Base-by-base conservation (phyloP, 1,284 basidiomycete species). In the Moesziomyces antarcticus region DNA sequence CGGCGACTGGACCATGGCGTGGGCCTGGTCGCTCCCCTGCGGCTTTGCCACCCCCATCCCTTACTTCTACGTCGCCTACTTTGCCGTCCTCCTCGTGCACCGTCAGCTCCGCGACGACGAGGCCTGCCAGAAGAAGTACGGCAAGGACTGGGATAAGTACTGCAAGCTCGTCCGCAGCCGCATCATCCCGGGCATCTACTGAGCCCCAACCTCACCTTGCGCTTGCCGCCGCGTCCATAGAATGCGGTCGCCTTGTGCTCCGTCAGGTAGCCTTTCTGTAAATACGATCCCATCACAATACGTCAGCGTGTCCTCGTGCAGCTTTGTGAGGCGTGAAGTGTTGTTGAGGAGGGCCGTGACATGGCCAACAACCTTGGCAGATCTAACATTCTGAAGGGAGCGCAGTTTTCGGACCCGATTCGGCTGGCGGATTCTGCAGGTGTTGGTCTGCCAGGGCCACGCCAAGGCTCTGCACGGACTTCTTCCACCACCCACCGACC, bases 11-110 rank as follows among this genome's bases (percentile, higher is more conserved):
- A 85, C 95, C 72, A 96, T 96, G 94, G 91, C 89, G n/a, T 85
- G 93, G 59, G 90, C 91, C 0, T 99, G 96, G 95, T 97, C 91
- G 76, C 88, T 99, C 16, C 93, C 97, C 0, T 96, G 93, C 1
- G 94, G 93, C 9, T 94, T 97, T 85, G 86, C 89, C 49, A 94
- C 93, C 0, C 95, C 95, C 8, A 88, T 99, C 82, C 94, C 96
- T 3, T 99, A 99, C 87, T 99, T 96, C 86, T 99, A 99, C 84
- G 89, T 93, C 44, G 85, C 87, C 69, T 86, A 95, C 87, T 99
- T 99, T 82, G 88, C 89, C 8, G 89, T 97, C 21, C 89, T 99
- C 27, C 90, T 99, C 63, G 87, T 94, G 25, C 97, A 99, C 85
- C 88, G 97, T 58, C 93, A 97, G 85, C 87, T 87, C 64, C 88